These are phyloP conservation scores for Nelumbo lutea DNA, from an alignment of 164 flowering plant species.

Conservation along the genomic window DNA sequence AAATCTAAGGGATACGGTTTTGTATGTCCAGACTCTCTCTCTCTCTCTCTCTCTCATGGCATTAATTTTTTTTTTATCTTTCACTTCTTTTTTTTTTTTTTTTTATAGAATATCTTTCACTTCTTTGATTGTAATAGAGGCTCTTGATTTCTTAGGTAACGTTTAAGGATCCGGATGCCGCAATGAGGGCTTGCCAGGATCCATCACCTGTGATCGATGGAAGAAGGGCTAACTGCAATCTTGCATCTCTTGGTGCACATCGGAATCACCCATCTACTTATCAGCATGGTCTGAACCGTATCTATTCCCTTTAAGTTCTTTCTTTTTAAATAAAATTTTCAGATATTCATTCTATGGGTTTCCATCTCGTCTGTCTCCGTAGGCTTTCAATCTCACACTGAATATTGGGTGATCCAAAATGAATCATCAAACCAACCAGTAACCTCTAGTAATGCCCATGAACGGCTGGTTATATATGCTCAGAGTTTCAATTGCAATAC, in stretches of 20 bases:
- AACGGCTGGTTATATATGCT: neutral
- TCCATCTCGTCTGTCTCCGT: neutral
- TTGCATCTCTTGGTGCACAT: conserved; percentile 57
- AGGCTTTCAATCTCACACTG: neutral
- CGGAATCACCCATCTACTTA: conserved; percentile 43
- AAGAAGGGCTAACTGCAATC: conserved; percentile 64
- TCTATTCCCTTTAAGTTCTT: neutral
- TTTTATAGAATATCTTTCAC: neutral
- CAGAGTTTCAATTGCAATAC: neutral
- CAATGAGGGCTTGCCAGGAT: conserved; percentile 60
- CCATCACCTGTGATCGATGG: conserved; percentile 71
- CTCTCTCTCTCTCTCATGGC: neutral
- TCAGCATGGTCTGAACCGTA: conserved; percentile 31
- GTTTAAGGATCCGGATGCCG: conserved; percentile 59
- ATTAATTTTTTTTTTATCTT: neutral
- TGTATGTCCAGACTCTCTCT: conserved; percentile 29
- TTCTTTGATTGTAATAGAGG: too few species aligned
- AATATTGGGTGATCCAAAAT: neutral
- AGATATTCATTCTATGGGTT: neutral
- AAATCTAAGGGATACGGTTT: conserved; percentile 73
- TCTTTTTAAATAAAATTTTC: neutral
- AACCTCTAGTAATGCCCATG: neutral
- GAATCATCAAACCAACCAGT: neutral
- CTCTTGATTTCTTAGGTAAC: conserved; percentile 35
- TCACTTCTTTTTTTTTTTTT: neutral